Base-by-base conservation (phyloP, 139 green algal genomes). In the Nannochloris sp. region DNA sequence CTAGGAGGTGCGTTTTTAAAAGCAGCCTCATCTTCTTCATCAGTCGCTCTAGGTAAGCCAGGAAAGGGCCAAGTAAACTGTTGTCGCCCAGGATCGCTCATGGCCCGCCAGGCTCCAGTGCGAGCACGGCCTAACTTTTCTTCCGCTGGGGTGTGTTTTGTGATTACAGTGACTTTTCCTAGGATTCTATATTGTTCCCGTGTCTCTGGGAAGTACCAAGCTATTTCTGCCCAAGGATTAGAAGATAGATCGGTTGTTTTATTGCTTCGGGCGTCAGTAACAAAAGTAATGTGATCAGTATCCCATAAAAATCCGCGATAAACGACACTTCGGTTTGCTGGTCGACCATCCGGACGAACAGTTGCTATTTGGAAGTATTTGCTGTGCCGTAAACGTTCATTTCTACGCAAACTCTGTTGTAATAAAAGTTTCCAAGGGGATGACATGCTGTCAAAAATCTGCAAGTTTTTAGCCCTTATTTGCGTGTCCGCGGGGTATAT, bases 311-410 rank as follows among this genome's bases (percentile, higher is more conserved):
- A 89, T 13, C 83, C 87, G 10, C 87, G 79, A 79, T 73, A 80
- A 4, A 95, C 87, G 3, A 95, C 74, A 4, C 87, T 95, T 7
- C 88, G 61, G 66, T 87, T 86, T 6, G 83, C 72, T 3, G 88
- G 87, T 6, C 68, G 63, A n/a, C 80, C 82, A 68, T 90, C 72
- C 6, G 61, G 68, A 4, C 79, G 55, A 12, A 91, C 67, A 0
- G 88, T 95, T 2, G 88, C 88, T 13, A 95, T 54, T 61, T 94
- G 87, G 14, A 91, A 65, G 53, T 91, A 95, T 6, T 37, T 46
- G 45, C 31, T 65, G 23, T 78, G 27, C 3, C 64, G 48, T 4
- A 23, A 47, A 12, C 38, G 15, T n/a, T 36, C 14, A 45, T 78
- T 78, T 10, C 13, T 25, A 4, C 61, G 31, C 5, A 77, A 27